Evolutionary conservation across 208 protist species (phyloP).

Genomic region (Vickermania ingenoplastis): DNA sequence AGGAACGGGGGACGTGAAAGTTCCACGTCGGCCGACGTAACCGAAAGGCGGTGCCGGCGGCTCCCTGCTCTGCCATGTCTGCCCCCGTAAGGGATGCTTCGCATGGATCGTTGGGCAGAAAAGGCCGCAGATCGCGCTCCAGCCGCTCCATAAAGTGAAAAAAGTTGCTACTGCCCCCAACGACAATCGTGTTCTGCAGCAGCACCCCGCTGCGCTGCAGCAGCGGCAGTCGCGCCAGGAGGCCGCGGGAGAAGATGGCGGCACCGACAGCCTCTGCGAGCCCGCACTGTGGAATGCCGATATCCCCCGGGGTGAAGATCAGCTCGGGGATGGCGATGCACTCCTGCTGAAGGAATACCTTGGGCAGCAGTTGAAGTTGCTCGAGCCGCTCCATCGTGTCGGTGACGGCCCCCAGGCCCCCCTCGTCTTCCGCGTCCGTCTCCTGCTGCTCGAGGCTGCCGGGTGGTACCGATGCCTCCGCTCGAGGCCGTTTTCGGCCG

Average conservation of each 20-base stretch:
- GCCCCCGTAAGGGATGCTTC: no score
- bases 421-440: no score
- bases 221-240: conserved; percentile 22
- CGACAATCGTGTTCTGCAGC: conserved; percentile 31
- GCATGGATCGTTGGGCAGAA: background rate
- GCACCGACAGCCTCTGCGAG: conserved; percentile 32
- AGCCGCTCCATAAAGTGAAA: conserved; percentile 32
- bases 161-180: conserved; percentile 37
- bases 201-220: conserved; percentile 19
- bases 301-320: conserved; percentile 60
- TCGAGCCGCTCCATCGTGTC: background rate
- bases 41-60: background rate
- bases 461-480: no score
- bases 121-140: conserved; percentile 21
- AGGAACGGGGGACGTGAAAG: background rate
- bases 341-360: conserved; percentile 49
- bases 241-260: conserved; percentile 28
- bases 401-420: background rate
- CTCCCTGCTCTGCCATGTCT: background rate
- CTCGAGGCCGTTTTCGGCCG: background rate
- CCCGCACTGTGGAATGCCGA: conserved; percentile 53
- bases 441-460: background rate
- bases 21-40: background rate
- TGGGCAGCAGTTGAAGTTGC: conserved; percentile 15
- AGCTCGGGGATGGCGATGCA: conserved; percentile 70